Evolutionary conservation across 192 early-diverging fungal genomes (phyloP).

Genomic region (Jimgerdemannia flammicorona): DNA sequence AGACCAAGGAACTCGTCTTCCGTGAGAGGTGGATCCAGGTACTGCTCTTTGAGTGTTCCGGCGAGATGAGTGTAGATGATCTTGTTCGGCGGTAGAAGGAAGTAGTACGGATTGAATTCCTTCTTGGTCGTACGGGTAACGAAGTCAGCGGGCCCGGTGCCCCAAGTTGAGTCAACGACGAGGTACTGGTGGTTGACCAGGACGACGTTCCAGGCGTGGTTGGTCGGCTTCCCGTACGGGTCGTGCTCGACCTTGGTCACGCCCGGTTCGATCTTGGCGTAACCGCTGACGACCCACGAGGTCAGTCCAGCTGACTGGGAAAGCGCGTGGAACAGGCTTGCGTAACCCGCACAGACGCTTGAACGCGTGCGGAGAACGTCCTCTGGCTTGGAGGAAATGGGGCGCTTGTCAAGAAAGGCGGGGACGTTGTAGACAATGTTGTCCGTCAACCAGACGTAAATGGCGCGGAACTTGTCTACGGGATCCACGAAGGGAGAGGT

Average conservation of each 20-base stretch:
- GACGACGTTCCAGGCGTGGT: slow-evolving; percentile 57
- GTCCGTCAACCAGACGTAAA: slow-evolving; percentile 50
- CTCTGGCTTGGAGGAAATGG: slow-evolving; percentile 17
- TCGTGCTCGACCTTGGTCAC: slow-evolving; percentile 19
- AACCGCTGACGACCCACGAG: slow-evolving; percentile 42
- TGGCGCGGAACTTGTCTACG: slow-evolving; percentile 42
- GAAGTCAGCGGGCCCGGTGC: slow-evolving; percentile 37
- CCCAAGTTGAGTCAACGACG: slow-evolving; percentile 59
- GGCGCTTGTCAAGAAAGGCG: slow-evolving; percentile 26
- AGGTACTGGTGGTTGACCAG: slow-evolving; percentile 44
- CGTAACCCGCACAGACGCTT: slow-evolving; percentile 55
- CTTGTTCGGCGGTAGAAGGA: slow-evolving; percentile 41
- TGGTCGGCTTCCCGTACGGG: slow-evolving; percentile 3
- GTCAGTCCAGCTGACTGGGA: slow-evolving; percentile 38
- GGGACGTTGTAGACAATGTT: slow-evolving; percentile 51
- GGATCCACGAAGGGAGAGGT: slow-evolving; percentile 39
- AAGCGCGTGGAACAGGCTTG: slow-evolving; percentile 48
- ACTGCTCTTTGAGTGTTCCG: slow-evolving; percentile 41
- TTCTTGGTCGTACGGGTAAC: slow-evolving; percentile 31
- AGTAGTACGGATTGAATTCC: slow-evolving; percentile 51
- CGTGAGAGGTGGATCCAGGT: slow-evolving; percentile 36
- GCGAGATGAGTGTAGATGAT: slow-evolving; percentile 57
- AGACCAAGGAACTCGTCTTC: slow-evolving; percentile 41
- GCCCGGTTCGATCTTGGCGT: slow-evolving; percentile 31
- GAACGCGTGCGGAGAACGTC: slow-evolving; percentile 34